Evolutionary conservation across 495 filamentous ascomycete species (phyloP), one percentile per base, ranked within the genome.

Genomic region (Ascobolus immersus): DNA sequence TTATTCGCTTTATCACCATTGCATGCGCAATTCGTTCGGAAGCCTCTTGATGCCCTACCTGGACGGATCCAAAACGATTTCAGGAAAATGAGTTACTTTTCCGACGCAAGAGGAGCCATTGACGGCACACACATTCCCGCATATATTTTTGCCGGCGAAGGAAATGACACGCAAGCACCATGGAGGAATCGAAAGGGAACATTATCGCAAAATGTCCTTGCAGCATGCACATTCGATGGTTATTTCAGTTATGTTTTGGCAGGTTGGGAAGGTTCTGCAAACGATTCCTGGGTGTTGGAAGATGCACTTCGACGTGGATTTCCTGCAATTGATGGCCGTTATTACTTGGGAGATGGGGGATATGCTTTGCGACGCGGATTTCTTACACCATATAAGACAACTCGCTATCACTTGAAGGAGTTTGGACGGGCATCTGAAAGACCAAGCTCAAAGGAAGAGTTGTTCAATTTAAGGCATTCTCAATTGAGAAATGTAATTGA

Each of bases 221-320:
- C 15, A 18, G 18, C 20, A 13, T 42, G 37, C 24, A 21, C 18
- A 9, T 40, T 42, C 13, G 17, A 42, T 20, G 11, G 24, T 8
- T n/a, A 28, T 10, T 42, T 42, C 17, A 35, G 15, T 10, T 40
- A 34, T 39, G 27, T 40, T 25, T 33, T 42, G 11, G 35, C 23
- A 4, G 39, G 28, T 3, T 42, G 37, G 22, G 37, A 42, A 17
- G 39, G 28, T 7, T 40, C 39, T 1, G 22, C 12, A 0, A 27
- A 42, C 7, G 19, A 42, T 40, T 7, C 18, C 4, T 3, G 33
- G n/a, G 36, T 39, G 15, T 21, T 39, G 13, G n/a, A 15, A 11
- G 17, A 24, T 5, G 9, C 10, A 18, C 17, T 4, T 8, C 11
- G 32, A n/a, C n/a, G n/a, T 8, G 23, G 24, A 2, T 34, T 42